Base-by-base conservation (phyloP, 495 filamentous ascomycete species). In the Xanthoparmelia taractica region DNA sequence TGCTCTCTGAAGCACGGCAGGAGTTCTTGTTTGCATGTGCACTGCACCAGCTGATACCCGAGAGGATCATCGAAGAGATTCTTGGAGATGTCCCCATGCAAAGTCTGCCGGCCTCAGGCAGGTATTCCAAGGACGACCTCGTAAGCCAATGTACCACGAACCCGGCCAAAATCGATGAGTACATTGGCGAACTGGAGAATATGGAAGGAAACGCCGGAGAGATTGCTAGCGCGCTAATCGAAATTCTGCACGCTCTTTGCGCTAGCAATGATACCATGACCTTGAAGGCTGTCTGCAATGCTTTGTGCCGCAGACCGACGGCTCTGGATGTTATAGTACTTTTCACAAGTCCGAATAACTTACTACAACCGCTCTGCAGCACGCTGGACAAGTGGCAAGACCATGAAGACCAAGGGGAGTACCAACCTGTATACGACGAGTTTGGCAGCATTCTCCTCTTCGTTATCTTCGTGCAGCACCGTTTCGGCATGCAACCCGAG, bases 351-450 rank as follows among this genome's bases (percentile, higher is more conserved):
- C 81, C 90, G 11, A 81, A 84, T 47, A 83, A 83, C 40, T 81
- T 97, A 25, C 73, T 97, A 4, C 85, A 90, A 60, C 92, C 94
- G 23, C 76, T 98, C 17, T 97, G 92, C 69, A 80, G 87, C 37
- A 74, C 97, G 12, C 76, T 98, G 12, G 91, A 97, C 73, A 84
- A 85, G 55, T 98, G 93, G 94, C 80, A 82, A 23, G 95, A 93
- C 74, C 93, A 97, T 64, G 93, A 96, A 66, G 93, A 97, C 60
- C 90, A 96, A 71, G 86, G 87, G 41, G 94, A 98, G 71, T 94
- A 94, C 68, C 92, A 97, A 70, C 94, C 93, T 0, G 88, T 96
- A 2, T 97, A 97, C 69, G 93, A 97, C 66, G 95, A 98, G 65
- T 98, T 97, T 64, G 91, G 92, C 0, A 88, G 89, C 48, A 87